Evolutionary conservation across 2,329 filamentous ascomycete genomes (phyloP), one percentile per base, ranked within the genome.

Genomic region (Zymoseptoria brevis): DNA sequence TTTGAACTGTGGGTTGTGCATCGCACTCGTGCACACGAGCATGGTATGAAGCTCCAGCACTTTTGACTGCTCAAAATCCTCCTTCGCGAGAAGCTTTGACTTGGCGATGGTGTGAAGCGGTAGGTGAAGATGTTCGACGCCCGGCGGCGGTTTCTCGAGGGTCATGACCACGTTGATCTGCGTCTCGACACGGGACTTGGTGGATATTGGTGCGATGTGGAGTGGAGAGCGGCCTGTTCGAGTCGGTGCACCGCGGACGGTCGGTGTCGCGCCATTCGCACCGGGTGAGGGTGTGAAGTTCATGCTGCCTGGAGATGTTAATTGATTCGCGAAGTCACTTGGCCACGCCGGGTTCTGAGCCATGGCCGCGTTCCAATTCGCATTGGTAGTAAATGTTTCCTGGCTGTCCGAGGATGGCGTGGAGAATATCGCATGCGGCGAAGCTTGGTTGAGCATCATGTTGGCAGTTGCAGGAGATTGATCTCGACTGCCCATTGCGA

Each of bases 71-170:
- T 82, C 83, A 45, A 84, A 81, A 2, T 86, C 82, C 1, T 87
- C 84, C 68, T 91, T 95, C 2, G 89, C 85, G 51, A 96, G 81
- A 22, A 96, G 81, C 74, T 97, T 97, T 6, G 92, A 89, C 73
- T 97, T 97, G 19, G 92, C 94, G 57, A 99, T 94, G 0, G 90
- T 95, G 71, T 96, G 87, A 3, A 87, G 85, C 4, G 93, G 94
- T 16, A 99, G 82, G 69, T 95, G 91, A 55, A 97, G 77, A 71
- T 87, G 90, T 64, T 87, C 89, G 59, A 92, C 84, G 9, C 88
- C 87, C 0, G 81, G 77, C 1, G 92, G 91, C 53, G 96, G 78
- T 19, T 88, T 85, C 59, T 85, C 87, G 48, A 97, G 75, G 0
- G 86, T 88, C 74, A 97, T 81, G 68, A 87, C 87, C 66, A 96